Conservation (phyloP, 768 basidiomycete genomes). For the Rhizopogon rudus region DNA sequence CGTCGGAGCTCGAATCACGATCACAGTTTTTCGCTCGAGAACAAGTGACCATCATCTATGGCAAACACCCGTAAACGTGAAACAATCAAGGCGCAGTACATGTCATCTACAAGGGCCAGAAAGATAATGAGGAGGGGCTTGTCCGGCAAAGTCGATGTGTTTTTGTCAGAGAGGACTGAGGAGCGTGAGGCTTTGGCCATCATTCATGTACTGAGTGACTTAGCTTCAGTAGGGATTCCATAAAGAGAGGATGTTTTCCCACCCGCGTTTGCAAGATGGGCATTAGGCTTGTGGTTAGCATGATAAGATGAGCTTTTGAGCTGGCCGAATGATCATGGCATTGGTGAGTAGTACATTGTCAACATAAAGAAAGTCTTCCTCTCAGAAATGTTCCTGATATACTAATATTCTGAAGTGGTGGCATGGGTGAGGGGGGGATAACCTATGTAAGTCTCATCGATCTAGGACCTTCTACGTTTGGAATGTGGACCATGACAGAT, state of each 20-base stretch:
- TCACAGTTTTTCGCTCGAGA: too few species aligned
- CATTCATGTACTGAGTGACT: too few species aligned
- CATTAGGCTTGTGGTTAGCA: neutral
- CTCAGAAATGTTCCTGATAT: neutral
- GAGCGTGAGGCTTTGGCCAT: too few species aligned
- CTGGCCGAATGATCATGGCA: neutral
- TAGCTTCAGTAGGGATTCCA: neutral
- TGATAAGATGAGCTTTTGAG: neutral
- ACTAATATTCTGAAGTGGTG: slow-evolving; percentile 32
- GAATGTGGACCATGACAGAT: neutral
- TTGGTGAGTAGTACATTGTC: too few species aligned
- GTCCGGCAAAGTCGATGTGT: neutral
- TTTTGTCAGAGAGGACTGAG: too few species aligned
- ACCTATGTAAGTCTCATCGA: too few species aligned
- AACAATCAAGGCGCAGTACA: neutral
- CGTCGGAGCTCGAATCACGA: too few species aligned
- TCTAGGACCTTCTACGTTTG: neutral
- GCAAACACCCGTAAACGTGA: neutral
- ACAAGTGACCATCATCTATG: neutral
- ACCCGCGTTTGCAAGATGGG: neutral
- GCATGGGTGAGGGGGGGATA: too few species aligned
- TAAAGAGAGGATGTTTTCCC: neutral
- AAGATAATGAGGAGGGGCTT: neutral
- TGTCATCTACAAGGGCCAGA: neutral
- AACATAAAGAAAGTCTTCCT: too few species aligned